Base-by-base conservation (phyloP, 768 basidiomycete species). In the Porphyrellus cyaneotinctus region DNA sequence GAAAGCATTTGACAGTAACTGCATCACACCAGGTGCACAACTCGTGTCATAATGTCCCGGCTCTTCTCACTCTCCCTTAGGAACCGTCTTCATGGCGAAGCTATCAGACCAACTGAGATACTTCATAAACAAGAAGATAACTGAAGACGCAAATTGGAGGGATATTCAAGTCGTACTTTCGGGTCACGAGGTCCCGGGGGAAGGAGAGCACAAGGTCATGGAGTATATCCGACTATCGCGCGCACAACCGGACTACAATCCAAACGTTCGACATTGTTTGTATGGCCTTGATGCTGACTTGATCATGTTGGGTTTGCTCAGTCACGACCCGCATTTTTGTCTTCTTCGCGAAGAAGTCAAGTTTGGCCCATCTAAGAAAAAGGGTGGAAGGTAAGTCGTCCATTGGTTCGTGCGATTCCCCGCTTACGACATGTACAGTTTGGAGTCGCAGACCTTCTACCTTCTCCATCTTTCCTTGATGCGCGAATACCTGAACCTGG, bases 181-280 rank as follows among this genome's bases (percentile, higher is more conserved):
- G 26, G 97, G 97, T 12, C 94, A 98, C 69, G 95, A 99, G 62
- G 95, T 97, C 4, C 97, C 97, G 0, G 97, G 97, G 59, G 97
- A 99, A 72, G 97, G 97, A 54, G 97, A 99, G 68, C 97, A 99
- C 81, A 99, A 99, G 78, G 95, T 99, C 60, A 97, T 98, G 90
- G 97, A 97, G 69, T 99, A 95, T 72, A 98, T 99, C 67, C 87
- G 97, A 35, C 73, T 93, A 55, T 86, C 88, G 47, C 88, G 95
- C 61, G 95, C 97, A 28, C 97, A 98, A 69, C 91, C 89, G 9
- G 87, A 91, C 68, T 95, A 98, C 75, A 88, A 97, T 72, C 91
- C 95, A 4, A 98, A 97, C 70, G 81, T 94, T 50, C 87, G 97
- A 59, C 97, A 99, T 72, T 99, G 97, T 73, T 75, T 99, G 49